A percentile compares a stretch with the other conserved stretches of the same genome.
These are phyloP conservation scores for Typha latifolia DNA, from an alignment of 176 grass and related monocot genomes.

Conservation along the genomic window DNA sequence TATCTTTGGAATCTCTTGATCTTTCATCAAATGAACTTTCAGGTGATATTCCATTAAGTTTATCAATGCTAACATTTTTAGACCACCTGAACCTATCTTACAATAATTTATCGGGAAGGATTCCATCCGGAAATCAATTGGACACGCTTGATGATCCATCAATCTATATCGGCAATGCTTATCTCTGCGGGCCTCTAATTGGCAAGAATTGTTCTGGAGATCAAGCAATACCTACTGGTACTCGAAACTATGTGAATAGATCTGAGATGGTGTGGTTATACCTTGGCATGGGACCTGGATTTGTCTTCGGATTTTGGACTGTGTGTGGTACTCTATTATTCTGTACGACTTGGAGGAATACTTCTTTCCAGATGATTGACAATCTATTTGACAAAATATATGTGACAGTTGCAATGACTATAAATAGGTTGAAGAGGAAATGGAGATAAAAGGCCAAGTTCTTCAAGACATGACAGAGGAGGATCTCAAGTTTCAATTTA, in stretches of 20 bases:
- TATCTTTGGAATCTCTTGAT: neutral
- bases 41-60: neutral
- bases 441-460: neutral
- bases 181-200: slow-evolving; percentile 23
- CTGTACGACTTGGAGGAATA: neutral
- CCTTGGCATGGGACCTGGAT: neutral
- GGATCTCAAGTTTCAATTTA: too few species aligned
- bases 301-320: slow-evolving; percentile 9
- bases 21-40: neutral
- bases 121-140: slow-evolving; percentile 18
- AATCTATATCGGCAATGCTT: slow-evolving; percentile 19
- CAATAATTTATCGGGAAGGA: slow-evolving; percentile 25
- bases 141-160: neutral
- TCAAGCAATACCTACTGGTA: neutral
- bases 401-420: neutral
- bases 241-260: neutral
- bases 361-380: neutral
- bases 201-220: neutral
- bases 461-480: neutral
- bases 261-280: neutral
- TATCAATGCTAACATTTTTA: neutral
- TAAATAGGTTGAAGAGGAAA: neutral
- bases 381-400: neutral
- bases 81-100: slow-evolving; percentile 23
- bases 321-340: slow-evolving; percentile 4